A percentile compares a stretch with the other conserved stretches of the same genome.
Conservation (phyloP, 306 rosid species). For the Benincasa hispida region DNA sequence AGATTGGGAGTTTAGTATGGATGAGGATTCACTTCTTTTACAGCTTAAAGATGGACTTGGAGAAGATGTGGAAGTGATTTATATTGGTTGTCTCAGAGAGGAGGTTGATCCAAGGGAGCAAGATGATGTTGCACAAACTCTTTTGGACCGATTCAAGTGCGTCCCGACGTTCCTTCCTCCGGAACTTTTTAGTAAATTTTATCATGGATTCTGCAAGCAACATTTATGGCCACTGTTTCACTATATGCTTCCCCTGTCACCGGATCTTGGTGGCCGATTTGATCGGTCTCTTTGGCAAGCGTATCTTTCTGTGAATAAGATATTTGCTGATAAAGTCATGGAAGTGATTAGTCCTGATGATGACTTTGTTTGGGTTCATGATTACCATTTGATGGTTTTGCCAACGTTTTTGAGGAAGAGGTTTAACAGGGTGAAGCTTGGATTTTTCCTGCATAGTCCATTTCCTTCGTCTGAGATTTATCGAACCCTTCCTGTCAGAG, state of each 20-base stretch:
- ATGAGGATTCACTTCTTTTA: slow-evolving; percentile 78
- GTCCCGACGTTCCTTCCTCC: slow-evolving; percentile 76
- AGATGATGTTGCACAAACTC: slow-evolving; percentile 71
- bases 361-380: slow-evolving; percentile 81
- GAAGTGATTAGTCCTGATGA: slow-evolving; percentile 71
- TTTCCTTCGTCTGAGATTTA: slow-evolving; percentile 57
- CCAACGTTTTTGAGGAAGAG: slow-evolving; percentile 84
- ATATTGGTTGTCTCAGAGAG: slow-evolving; percentile 75
- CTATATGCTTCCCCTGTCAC: slow-evolving; percentile 82
- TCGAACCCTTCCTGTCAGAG: slow-evolving; percentile 82
- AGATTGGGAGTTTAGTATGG: slow-evolving; percentile 62
- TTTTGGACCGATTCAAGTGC: slow-evolving; percentile 66
- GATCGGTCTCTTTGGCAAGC: slow-evolving; percentile 85
- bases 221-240: slow-evolving; percentile 85
- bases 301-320: slow-evolving; percentile 82
- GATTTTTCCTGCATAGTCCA: slow-evolving; percentile 54
- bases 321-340: slow-evolving; percentile 85
- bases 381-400: slow-evolving; percentile 84
- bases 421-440: slow-evolving; percentile 38
- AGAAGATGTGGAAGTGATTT: slow-evolving; percentile 68
- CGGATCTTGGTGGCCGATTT: slow-evolving; percentile 78
- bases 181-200: slow-evolving; percentile 70
- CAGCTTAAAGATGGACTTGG: slow-evolving; percentile 89
- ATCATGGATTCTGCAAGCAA: slow-evolving; percentile 87
- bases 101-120: slow-evolving; percentile 54